Base-by-base conservation (phyloP, 2,329 filamentous ascomycete genomes). In the Cytospora piceae region DNA sequence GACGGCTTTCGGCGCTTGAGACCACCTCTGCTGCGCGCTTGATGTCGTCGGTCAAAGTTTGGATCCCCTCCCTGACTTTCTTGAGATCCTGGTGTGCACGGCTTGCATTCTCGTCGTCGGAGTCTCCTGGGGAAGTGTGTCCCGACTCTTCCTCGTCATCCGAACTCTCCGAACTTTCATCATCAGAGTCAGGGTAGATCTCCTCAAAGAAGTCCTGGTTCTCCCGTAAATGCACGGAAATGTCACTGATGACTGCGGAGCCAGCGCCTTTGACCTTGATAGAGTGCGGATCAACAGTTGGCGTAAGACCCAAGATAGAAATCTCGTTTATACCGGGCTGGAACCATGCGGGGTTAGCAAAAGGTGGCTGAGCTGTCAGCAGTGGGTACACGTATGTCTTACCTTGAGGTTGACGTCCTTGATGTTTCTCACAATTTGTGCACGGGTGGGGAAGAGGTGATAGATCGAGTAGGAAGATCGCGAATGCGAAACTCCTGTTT, bases 381-480 rank as follows among this genome's bases (percentile, higher is more conserved):
- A 4, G 6, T n/a, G 20, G 37, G 5, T n/a, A 15, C 20, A 27
- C 5, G n/a, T 37, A 15, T 42, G 17, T 54, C 73, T 68, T 73
- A 81, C 78, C 72, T 80, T 78, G 24, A 87, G 78, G 1, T 72
- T 70, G 20, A 89, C 77, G 69, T 84, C 76, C 65, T 82, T 83
- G 72, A 90, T 82, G 61, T 89, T 85, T 31, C 87, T 82, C 15
- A 84, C 80, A 34, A 90, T 75, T 57, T 88, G 87, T 1, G 88
- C 88, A 68, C 83, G 79, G 2, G 79, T 79, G 0, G 88, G 87
- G 66, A 88, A 90, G 51, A 91, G 80, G 84, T 87, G 20, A 91
- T 87, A 0, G 83, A 83, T 58, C 84, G 84, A 39, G 88, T 90
- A 11, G 77, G 72, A 34, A 90, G 77, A 58, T 87, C 81, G 53